These are phyloP conservation scores for Beauveria caledonica DNA, from an alignment of 2,329 filamentous ascomycete species.

Conservation along the genomic window DNA sequence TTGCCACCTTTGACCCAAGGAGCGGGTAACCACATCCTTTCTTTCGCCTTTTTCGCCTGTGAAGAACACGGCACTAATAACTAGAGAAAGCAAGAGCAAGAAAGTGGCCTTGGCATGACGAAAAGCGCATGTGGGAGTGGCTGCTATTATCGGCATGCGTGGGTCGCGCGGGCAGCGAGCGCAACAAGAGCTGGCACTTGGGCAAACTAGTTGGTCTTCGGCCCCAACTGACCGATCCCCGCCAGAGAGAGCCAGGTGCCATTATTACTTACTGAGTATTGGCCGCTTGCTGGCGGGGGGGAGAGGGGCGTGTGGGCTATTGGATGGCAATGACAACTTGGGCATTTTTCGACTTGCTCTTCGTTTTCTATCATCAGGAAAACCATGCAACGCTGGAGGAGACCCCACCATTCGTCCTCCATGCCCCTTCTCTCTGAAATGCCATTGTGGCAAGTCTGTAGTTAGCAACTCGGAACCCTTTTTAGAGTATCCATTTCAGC, in stretches of 20 bases:
- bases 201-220: background rate
- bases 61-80: too few species aligned
- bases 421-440: background rate
- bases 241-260: background rate
- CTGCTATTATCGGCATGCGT: background rate
- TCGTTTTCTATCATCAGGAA: background rate
- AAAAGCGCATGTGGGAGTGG: constrained; percentile 1
- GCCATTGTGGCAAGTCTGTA: background rate
- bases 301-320: too few species aligned
- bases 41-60: background rate
- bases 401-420: background rate
- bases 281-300: background rate
- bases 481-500: background rate
- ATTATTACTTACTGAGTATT: too few species aligned
- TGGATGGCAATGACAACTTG: background rate
- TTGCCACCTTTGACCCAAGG: too few species aligned
- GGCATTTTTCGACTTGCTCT: background rate
- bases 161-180: background rate
- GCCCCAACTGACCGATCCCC: background rate
- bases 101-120: constrained; percentile 5
- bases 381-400: background rate
- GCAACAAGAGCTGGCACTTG: background rate
- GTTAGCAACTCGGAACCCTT: background rate
- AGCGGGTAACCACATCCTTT: background rate
- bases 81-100: background rate